Evolutionary conservation across 164 flowering plant species (phyloP), one percentile per base, ranked within the genome.

Genomic region (Berberis vulgaris): DNA sequence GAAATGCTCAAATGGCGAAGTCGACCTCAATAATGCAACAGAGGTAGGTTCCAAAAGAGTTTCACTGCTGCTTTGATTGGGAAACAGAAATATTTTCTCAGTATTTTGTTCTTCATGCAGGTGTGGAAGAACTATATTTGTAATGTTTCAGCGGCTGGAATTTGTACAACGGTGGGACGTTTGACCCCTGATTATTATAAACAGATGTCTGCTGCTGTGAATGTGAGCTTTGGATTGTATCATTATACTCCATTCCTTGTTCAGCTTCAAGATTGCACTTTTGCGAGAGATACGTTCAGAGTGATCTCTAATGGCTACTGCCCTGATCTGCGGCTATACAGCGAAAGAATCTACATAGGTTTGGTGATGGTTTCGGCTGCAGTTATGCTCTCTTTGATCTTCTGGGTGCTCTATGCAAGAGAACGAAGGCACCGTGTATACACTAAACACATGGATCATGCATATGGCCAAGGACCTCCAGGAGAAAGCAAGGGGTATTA

Each of bases 371-470:
- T 88, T 46, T 84, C 99, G 10, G 79, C 75, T 65, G 89, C 94
- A n/a, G 95, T 91, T 41, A 85, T 86, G 92, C 76, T 85, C 7
- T 91, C 99, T 1, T 50, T 95, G 74, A 76, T 89, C 44, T 82
- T 89, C 66, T 91, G 98, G 99, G 86, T 89, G 40, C 65, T 88
- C 39, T 91, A 91, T 74, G 96, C 91, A 0, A 71, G 97, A 55
- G 97, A 95, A 71, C 75, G 94, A 61, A 76, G 88, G 8, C 96
- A 86, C 63, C 86, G 95, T 5, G 83, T 76, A 1, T 86, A 89
- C 56, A 84, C 83, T 49, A 86, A 83, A 39, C 41, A 9, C 0
- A 5, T 5, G 13, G n/a, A 10, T 12, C 8, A 11, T 2, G 54
- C 13, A 7, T 52, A 52, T 52, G 13, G 54, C n/a, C 54, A 52